Evolutionary conservation across 2,329 filamentous ascomycete species (phyloP), one percentile per base, ranked within the genome.

Genomic region (Lasiodiplodia hormozganensis): DNA sequence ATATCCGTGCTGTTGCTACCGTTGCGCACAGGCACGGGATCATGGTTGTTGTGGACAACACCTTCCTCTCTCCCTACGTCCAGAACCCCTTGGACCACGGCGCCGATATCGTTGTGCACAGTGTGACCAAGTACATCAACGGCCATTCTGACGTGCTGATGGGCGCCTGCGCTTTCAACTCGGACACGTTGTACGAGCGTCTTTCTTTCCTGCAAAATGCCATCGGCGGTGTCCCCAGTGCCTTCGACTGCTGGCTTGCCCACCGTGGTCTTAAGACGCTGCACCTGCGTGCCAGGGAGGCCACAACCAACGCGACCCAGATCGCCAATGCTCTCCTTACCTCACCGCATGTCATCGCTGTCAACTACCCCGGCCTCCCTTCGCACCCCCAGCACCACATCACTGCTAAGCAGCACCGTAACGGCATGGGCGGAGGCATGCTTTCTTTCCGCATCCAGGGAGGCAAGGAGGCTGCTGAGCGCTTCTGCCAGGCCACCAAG

Each of bases 81-180:
- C 96, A 99, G 83, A 98, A 97, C 82, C 96, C 96, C 3, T 89
- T 99, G 68, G 91, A 96, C 77, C 93, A 95, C 78, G 96, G 96
- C 74, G 96, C 96, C 73, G 96, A 99, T 81, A 94, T 98, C 72
- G 95, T 98, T 73, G 92, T 98, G 53, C 95, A 98, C 86, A 94
- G 90, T 67, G 96, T 99, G 68, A 99, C 96, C 54, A 99, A 99
- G 84, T 99, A 98, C 84, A 98, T 99, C 84, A 98, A 98, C 80
- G 96, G 96, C 62, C 96, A 99, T 84, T 89, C 87, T 2, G 96
- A 99, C 80, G 96, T 99, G 10, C 90, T 98, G 75, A 99, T 99
- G 96, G 96, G 96, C 72, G 92, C 96, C 36, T 95, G 94, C 57
- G 96, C 96, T 62, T 96, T 97, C 87, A 98, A 97, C 86, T 92